These are phyloP conservation scores for Jatropha podagrica DNA, from an alignment of 441 rosid species.

Conservation along the genomic window DNA sequence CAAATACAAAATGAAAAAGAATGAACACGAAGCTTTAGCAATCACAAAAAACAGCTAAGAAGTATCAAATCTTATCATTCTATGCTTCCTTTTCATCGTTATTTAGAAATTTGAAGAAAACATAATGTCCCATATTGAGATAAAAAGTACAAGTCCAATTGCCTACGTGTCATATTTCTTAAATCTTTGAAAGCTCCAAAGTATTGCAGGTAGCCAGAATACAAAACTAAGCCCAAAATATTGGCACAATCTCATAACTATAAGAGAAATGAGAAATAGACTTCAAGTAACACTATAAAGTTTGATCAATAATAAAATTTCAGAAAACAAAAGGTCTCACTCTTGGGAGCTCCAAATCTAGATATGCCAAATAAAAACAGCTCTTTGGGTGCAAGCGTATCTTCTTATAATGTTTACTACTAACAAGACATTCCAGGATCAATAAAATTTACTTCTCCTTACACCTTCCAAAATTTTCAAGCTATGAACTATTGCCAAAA, in stretches of 20 bases:
- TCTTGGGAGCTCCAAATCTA: background rate
- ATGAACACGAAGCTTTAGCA: background rate
- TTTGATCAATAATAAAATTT: background rate
- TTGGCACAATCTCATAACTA: background rate
- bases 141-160: background rate
- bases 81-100: background rate
- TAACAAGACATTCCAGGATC: background rate
- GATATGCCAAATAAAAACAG: background rate
- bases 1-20: background rate
- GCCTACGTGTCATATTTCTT: constrained; percentile 4
- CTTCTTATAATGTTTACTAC: background rate
- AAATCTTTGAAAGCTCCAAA: background rate
- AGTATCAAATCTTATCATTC: background rate
- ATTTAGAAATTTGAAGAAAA: background rate
- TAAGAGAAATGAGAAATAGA: background rate
- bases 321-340: background rate
- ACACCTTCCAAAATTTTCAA: background rate
- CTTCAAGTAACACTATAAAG: constrained; percentile 1
- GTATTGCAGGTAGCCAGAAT: background rate
- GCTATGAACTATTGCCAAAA: background rate
- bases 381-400: background rate
- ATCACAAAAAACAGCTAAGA: background rate
- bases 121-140: background rate
- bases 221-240: background rate
- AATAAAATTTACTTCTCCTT: background rate